These are phyloP conservation scores for Entomortierella chlamydospora DNA, from an alignment of 192 early-diverging fungal species.

Conservation along the genomic window DNA sequence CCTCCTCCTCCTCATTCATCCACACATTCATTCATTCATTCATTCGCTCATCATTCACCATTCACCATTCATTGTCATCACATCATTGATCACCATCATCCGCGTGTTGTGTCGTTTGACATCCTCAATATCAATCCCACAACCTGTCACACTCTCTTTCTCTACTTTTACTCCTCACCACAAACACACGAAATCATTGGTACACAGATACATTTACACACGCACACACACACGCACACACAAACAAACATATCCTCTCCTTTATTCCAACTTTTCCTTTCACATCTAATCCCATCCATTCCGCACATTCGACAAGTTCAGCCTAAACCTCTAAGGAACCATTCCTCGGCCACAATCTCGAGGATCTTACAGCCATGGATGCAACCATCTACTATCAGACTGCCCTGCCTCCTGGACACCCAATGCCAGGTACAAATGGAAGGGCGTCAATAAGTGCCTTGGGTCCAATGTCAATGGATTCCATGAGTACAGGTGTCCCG, in stretches of 20 bases:
- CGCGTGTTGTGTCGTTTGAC: no score
- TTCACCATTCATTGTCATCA: not conserved
- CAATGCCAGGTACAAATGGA: slow-evolving; percentile 23
- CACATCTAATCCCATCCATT: not conserved
- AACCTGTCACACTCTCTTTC: no score
- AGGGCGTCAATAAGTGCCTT: slow-evolving; percentile 11
- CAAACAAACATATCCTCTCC: no score
- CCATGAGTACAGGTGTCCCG: slow-evolving; percentile 6
- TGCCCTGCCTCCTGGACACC: slow-evolving; percentile 17
- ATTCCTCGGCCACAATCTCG: not conserved
- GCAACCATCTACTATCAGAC: slow-evolving; percentile 40
- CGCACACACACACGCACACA: no score
- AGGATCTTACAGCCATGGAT: slow-evolving; percentile 18
- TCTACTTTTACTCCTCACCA: no score
- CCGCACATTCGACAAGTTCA: no score
- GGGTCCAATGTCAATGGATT: slow-evolving; percentile 25
- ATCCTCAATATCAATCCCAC: no score
- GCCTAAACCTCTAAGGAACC: not conserved
- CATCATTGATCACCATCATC: no score
- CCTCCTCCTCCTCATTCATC: not conserved
- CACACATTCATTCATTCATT: not conserved
- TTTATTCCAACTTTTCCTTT: not conserved
- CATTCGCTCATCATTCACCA: not conserved
- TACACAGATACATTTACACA: no score
- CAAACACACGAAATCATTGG: no score